A percentile compares a stretch with the other conserved stretches of the same genome.
Evolutionary conservation across 2,329 filamentous ascomycete species (phyloP).

Genomic region (Penicillium sp.): DNA sequence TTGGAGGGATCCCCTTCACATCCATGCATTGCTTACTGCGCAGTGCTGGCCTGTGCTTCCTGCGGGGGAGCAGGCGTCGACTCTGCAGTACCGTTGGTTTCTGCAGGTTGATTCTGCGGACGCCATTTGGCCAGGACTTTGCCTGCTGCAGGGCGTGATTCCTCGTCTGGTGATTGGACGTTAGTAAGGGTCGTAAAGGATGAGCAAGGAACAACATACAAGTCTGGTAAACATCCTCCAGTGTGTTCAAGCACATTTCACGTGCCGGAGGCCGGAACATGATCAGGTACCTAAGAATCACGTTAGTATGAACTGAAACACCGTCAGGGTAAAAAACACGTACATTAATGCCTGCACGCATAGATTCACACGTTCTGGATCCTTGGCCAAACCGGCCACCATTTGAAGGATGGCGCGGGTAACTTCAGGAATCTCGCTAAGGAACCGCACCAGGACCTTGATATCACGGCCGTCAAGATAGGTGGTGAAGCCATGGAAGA

Average conservation of each 20-base stretch:
- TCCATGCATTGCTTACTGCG: conserved; percentile 2
- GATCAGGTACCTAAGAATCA: conserved; percentile 49
- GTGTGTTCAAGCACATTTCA: conserved; percentile 56
- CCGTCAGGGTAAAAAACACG: conserved; percentile 18
- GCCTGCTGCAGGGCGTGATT: conserved; percentile 47
- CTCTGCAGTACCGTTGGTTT: conserved; percentile 10
- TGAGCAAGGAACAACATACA: conserved; percentile 37
- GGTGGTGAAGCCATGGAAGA: conserved; percentile 85
- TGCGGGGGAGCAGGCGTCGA: conserved; percentile 9
- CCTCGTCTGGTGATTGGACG: conserved; percentile 38
- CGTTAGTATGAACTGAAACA: conserved; percentile 11
- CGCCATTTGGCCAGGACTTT: conserved; percentile 58
- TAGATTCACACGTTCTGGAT: conserved; percentile 62
- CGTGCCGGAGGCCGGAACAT: conserved; percentile 60
- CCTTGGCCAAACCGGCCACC: conserved; percentile 63
- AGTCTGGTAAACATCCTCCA: conserved; percentile 59
- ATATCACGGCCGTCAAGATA: conserved; percentile 85
- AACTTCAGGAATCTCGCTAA: conserved; percentile 86
- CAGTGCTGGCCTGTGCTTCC: conserved; percentile 6
- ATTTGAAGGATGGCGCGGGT: conserved; percentile 68
- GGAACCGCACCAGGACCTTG: conserved; percentile 82
- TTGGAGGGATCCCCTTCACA: not conserved
- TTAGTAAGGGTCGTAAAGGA: conserved; percentile 2
- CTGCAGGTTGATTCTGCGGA: conserved; percentile 39
- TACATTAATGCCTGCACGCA: conserved; percentile 59